Conservation (phyloP, 2,329 filamentous ascomycete species). For the Colletotrichum melonis region DNA sequence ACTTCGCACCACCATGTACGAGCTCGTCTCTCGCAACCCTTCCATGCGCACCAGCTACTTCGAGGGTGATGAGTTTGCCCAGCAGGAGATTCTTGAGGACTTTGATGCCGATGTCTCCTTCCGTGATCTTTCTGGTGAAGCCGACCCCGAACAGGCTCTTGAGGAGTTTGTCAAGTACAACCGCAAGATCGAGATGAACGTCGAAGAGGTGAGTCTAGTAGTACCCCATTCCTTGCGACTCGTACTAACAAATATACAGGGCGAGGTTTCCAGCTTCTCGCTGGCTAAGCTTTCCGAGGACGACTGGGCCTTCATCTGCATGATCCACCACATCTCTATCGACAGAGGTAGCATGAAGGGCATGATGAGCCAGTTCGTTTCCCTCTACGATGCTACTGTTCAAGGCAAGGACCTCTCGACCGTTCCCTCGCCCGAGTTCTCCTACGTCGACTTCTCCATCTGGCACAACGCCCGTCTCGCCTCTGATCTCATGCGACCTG, state of each 20-base stretch:
- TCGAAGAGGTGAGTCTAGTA: not conserved
- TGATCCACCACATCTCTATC: constrained; percentile 41
- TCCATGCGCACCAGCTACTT: constrained; percentile 17
- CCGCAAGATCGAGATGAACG: not conserved
- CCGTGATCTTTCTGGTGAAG: not conserved
- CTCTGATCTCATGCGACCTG: constrained; percentile 39
- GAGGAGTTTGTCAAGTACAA: not conserved
- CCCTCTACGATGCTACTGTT: constrained; percentile 38
- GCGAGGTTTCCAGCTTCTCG: constrained; percentile 24
- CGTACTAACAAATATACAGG: not conserved
- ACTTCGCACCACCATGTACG: constrained; percentile 37
- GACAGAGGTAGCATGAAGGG: constrained; percentile 38
- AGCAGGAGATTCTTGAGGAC: not conserved
- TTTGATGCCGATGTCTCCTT: not conserved
- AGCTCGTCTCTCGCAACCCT: constrained; percentile 39
- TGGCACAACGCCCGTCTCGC: constrained; percentile 42
- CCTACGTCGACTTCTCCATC: constrained; percentile 41
- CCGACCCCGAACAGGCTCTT: not conserved
- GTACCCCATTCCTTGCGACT: not conserved
- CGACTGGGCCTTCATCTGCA: constrained; percentile 38
- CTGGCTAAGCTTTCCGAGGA: constrained; percentile 39
- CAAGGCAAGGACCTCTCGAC: constrained; percentile 37
- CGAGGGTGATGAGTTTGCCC: not conserved
- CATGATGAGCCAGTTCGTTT: constrained; percentile 40
- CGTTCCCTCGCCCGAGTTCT: constrained; percentile 38